Evolutionary conservation across 192 early-diverging fungal species (phyloP), one percentile per base, ranked within the genome.

Genomic region (Gaertneriomyces semiglobifer): DNA sequence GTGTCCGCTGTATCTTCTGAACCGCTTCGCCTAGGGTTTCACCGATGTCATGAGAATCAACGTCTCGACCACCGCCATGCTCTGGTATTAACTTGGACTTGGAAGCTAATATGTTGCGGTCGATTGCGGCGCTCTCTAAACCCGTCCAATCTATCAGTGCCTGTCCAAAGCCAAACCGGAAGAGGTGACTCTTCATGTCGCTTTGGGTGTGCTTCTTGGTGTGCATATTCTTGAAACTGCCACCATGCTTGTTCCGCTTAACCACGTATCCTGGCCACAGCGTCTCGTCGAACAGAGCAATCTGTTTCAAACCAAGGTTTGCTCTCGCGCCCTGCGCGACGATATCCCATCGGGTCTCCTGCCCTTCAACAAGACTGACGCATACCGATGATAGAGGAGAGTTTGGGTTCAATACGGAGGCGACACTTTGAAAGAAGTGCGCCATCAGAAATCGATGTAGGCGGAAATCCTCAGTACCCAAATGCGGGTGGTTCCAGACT

Each of bases 401-500:
- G 0, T 16, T 14, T 7, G 54, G 47, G 16, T 42, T 41, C 44
- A 84, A 58, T 20, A 77, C 76, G 25, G 39, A 18, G 0, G 70
- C 60, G 12, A 74, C 79, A 9, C 63, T 68, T 19, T 68, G 7
- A 65, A 83, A 84, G 61, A 84, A 84, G 61, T 84, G 83, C 3
- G 83, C 77, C 78, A 84, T 76, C 9, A 84, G 75, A 66, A 83
- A 84, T 6, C 77, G 68, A 57, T 84, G 83, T 4, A 84, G 76
- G 7, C 83, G 65, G 55, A 83, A 84, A 66, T 84, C 83, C 63
- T 84, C 83, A 1, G 79, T 84, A 11, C 83, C 83, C 51, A 84
- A 64, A 62, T 84, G 83, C 12, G 83, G 83, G 66, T 84, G 83
- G 58, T 84, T 84, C 83, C 83, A 84, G 10, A 76, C 70, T 62